Evolutionary conservation across 164 flowering plant genomes (phyloP).

Genomic region (Annona cherimola): DNA sequence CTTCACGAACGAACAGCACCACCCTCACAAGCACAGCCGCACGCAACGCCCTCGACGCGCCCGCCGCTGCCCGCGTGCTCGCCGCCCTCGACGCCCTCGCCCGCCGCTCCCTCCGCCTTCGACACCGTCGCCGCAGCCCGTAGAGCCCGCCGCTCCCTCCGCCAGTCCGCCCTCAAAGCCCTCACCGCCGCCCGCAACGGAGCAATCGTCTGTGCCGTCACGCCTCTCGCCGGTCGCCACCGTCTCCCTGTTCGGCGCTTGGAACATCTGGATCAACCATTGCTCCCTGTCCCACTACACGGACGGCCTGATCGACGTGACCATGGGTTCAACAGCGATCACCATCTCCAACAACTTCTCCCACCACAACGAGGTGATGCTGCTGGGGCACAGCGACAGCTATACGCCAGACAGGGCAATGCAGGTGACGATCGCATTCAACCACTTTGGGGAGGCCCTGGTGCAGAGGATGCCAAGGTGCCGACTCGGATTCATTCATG

Average conservation of each 20-base stretch:
- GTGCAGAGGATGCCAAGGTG: slow-evolving; percentile 85
- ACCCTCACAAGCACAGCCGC: too few relatives aligned
- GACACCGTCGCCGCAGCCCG: too few relatives aligned
- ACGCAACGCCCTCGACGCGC: too few relatives aligned
- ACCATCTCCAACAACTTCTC: slow-evolving; percentile 71
- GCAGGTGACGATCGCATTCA: slow-evolving; percentile 81
- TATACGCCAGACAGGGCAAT: slow-evolving; percentile 49
- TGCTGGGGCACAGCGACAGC: slow-evolving; percentile 54
- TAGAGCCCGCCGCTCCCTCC: too few relatives aligned
- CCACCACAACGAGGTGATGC: slow-evolving; percentile 75
- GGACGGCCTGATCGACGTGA: slow-evolving; percentile 75
- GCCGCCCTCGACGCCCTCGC: too few relatives aligned
- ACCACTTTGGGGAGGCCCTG: slow-evolving; percentile 63
- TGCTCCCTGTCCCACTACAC: slow-evolving; percentile 59
- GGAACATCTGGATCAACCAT: slow-evolving; percentile 77
- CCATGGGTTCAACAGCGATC: slow-evolving; percentile 70
- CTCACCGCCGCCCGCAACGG: too few relatives aligned
- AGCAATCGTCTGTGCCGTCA: too few relatives aligned
- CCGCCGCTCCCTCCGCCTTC: too few relatives aligned
- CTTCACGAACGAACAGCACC: too few relatives aligned
- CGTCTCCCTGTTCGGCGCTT: slow-evolving; percentile 39
- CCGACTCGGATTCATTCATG: slow-evolving; percentile 68
- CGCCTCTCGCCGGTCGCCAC: too few relatives aligned
- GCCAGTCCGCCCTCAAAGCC: too few relatives aligned
- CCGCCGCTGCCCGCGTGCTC: too few relatives aligned